phyloP scores from a whole-genome alignment of 345 rosid species.

The Gossypium thurberi region DNA sequence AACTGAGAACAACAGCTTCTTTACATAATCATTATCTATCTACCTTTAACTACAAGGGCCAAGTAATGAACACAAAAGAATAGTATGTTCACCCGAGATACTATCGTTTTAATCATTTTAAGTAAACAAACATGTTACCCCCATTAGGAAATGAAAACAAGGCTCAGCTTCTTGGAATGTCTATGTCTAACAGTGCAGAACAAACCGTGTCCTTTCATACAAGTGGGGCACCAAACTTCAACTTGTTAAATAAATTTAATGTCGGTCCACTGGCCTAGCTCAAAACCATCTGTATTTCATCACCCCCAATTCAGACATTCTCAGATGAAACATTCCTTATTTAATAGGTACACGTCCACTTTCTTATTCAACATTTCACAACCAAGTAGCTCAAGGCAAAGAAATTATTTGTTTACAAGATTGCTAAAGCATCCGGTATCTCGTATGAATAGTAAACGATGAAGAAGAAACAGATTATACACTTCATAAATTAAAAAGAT shows the following conservation, averaged over 20 bases:
- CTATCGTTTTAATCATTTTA: not conserved
- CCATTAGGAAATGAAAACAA: not conserved
- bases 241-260: not conserved
- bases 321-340: not conserved
- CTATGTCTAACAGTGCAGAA: not conserved
- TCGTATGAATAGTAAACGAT: not conserved
- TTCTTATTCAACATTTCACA: not conserved
- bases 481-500: not conserved
- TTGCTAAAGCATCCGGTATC: not conserved
- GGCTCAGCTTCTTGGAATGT: not conserved
- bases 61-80: not conserved
- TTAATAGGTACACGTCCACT: not conserved
- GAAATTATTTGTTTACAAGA: not conserved
- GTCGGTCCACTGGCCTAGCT: not conserved
- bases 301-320: not conserved
- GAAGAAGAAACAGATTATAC: slow-evolving; percentile 4
- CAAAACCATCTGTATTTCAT: not conserved
- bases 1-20: too few relatives aligned
- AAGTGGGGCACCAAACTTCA: not conserved
- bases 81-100: not conserved
- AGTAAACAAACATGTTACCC: not conserved
- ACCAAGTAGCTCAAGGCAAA: not conserved
- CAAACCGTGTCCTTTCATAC: not conserved
- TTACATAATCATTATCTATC: too few relatives aligned
- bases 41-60: too few relatives aligned